Percentiles rank a stretch among this genome's conserved stretches.
These are phyloP conservation scores for Aspergillus pseudotamarii DNA, from an alignment of 2,329 filamentous ascomycete genomes.

Conservation along the genomic window DNA sequence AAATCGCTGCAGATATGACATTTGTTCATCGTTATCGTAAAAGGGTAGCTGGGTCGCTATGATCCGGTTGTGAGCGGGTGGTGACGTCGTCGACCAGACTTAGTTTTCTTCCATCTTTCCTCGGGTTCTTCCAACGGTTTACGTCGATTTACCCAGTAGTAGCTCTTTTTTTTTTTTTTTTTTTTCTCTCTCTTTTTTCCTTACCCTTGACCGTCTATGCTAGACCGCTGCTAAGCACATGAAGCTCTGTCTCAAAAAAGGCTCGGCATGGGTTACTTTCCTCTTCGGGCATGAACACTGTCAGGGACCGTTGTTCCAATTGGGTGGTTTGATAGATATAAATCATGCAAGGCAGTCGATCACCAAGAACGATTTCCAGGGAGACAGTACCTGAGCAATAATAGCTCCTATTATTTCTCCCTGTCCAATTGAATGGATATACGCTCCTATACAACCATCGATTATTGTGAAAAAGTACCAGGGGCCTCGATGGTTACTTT, in stretches of 20 bases:
- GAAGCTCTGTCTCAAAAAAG: neutral
- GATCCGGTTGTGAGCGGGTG: constrained; percentile 7
- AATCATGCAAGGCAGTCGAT: constrained; percentile 3
- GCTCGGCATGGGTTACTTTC: neutral
- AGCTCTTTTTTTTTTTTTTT: neutral
- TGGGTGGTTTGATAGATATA: constrained; percentile 2
- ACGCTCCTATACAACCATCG: neutral
- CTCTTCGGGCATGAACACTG: neutral
- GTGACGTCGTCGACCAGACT: constrained; percentile 21
- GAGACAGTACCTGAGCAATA: neutral
- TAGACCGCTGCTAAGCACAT: neutral
- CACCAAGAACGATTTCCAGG: neutral
- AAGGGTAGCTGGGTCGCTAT: constrained; percentile 1
- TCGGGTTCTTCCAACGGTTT: neutral
- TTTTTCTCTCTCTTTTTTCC: neutral
- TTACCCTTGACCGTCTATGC: neutral
- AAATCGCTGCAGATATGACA: neutral
- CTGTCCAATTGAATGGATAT: neutral
- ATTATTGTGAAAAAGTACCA: neutral
- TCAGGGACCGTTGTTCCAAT: constrained; percentile 10
- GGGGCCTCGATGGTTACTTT: too few species aligned
- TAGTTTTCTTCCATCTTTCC: neutral
- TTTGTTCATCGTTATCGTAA: neutral
- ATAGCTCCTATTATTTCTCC: neutral
- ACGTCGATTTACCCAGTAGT: neutral